A percentile compares a stretch with the other conserved stretches of the same genome.
phyloP scores from a whole-genome alignment of 345 rosid genomes.

The Gossypium stocksii region DNA sequence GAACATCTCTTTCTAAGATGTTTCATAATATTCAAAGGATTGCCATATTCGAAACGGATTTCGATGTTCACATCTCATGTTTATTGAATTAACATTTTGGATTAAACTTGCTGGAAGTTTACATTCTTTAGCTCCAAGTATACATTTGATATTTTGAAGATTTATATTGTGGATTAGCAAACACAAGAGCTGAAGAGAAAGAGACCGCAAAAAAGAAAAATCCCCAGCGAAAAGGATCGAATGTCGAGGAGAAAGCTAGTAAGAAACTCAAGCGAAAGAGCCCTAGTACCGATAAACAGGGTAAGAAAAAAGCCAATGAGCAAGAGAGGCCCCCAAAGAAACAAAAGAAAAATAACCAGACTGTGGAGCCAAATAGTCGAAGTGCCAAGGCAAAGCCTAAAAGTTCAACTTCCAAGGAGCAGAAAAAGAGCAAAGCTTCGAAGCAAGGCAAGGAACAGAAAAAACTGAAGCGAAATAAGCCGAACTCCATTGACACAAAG shows the following conservation, averaged over 20 bases:
- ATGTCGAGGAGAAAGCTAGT: not conserved
- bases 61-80: not conserved
- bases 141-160: not conserved
- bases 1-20: not conserved
- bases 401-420: not conserved
- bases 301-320: not conserved
- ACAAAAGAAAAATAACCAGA: not conserved
- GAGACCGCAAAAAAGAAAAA: not conserved
- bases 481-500: not conserved
- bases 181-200: slow-evolving; percentile 10
- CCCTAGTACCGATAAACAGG: not conserved
- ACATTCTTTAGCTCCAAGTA: not conserved
- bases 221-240: not conserved
- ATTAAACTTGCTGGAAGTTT: not conserved
- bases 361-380: not conserved
- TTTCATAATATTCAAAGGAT: not conserved
- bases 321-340: not conserved
- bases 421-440: not conserved
- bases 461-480: not conserved
- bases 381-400: not conserved
- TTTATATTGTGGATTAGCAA: slow-evolving; percentile 17
- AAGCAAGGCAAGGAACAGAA: not conserved
- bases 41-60: not conserved
- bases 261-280: not conserved
- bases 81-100: not conserved